Percentiles rank a stretch among this genome's conserved stretches.
phyloP scores from a whole-genome alignment of 345 rosid species.

The Eucalyptus polybractea region DNA sequence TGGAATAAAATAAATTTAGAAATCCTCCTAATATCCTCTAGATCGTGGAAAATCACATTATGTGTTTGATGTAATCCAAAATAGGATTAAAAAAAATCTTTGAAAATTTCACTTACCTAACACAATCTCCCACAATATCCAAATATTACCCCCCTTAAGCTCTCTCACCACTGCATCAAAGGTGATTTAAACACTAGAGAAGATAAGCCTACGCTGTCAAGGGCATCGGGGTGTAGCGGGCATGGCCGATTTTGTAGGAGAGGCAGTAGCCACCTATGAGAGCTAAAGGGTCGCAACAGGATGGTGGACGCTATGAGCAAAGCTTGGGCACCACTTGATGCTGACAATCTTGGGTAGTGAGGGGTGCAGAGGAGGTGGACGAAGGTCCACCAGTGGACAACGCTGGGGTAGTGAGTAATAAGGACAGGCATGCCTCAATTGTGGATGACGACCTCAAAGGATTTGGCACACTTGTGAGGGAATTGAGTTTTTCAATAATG shows the following conservation, averaged over 20 bases:
- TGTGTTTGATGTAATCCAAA: not conserved
- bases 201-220: not conserved
- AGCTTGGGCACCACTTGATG: not conserved
- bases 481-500: not conserved
- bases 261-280: not conserved
- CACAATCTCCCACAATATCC: not conserved
- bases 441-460: not conserved
- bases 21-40: not conserved
- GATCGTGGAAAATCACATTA: not conserved
- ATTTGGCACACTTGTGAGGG: not conserved
- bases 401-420: too few relatives aligned
- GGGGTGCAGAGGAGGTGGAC: not conserved
- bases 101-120: not conserved
- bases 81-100: not conserved
- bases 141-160: not conserved
- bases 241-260: not conserved
- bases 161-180: not conserved
- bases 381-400: not conserved
- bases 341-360: not conserved
- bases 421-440: not conserved
- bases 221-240: not conserved
- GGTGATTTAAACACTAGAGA: not conserved
- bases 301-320: not conserved
- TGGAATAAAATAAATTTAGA: not conserved
- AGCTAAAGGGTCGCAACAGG: not conserved